These are phyloP conservation scores for Epichloe bromicola DNA, from an alignment of 2,329 filamentous ascomycete genomes.

Conservation along the genomic window DNA sequence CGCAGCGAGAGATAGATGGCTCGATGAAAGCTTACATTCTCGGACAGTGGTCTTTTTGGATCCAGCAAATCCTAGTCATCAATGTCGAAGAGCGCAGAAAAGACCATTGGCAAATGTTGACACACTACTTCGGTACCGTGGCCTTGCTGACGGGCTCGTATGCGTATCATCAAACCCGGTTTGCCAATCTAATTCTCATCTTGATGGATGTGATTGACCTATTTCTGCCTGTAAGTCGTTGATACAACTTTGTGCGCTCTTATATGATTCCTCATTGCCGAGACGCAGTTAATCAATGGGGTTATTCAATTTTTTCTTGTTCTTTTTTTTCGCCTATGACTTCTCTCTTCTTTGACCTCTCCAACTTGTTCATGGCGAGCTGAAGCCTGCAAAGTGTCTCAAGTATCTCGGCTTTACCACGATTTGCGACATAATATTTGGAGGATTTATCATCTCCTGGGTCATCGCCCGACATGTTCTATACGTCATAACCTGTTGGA, in stretches of 20 bases:
- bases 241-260: not conserved
- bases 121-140: slow-evolving; percentile 84
- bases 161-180: slow-evolving; percentile 72
- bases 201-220: slow-evolving; percentile 92
- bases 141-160: slow-evolving; percentile 71
- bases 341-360: no score
- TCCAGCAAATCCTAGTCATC: slow-evolving; percentile 88
- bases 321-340: no score
- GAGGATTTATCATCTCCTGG: slow-evolving; percentile 77
- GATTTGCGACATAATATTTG: slow-evolving; percentile 73
- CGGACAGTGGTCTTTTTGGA: slow-evolving; percentile 80
- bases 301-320: no score
- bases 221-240: slow-evolving; percentile 57
- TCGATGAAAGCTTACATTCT: slow-evolving; percentile 83
- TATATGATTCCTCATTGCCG: slow-evolving; percentile 1
- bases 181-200: slow-evolving; percentile 78
- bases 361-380: no score
- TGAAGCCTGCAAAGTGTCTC: slow-evolving; percentile 74
- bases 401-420: slow-evolving; percentile 73
- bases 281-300: no score
- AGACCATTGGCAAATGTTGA: slow-evolving; percentile 93
- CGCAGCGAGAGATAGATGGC: slow-evolving; percentile 58
- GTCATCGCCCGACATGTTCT: slow-evolving; percentile 69
- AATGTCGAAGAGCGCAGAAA: slow-evolving; percentile 91
- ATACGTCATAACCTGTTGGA: slow-evolving; percentile 72